A percentile compares a stretch with the other conserved stretches of the same genome.
Evolutionary conservation across 2,329 filamentous ascomycete genomes (phyloP).

Genomic region (Botrytis sinoallii): DNA sequence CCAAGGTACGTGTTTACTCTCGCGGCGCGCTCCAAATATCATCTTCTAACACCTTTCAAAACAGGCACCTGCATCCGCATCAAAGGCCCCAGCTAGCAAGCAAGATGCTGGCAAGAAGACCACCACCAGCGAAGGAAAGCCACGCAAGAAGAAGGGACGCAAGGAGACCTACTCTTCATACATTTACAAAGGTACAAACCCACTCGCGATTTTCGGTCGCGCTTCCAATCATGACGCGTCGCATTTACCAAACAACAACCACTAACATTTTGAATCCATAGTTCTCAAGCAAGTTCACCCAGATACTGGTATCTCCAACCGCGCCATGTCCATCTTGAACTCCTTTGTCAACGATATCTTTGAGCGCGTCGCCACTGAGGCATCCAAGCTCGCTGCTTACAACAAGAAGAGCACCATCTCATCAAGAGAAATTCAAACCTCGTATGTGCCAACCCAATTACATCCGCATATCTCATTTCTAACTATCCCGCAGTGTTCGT

Average conservation of each 20-base stretch:
- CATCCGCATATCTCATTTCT: background rate
- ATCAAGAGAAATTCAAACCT: conserved; percentile 98
- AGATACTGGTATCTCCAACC: conserved; percentile 99
- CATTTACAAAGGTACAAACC: conserved; percentile 93
- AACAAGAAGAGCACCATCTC: conserved; percentile 99
- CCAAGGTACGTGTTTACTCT: conserved; percentile 53
- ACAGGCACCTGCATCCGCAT: conserved; percentile 40
- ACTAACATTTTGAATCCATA: conserved; percentile 43
- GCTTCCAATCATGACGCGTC: conserved; percentile 20
- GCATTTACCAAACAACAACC: conserved; percentile 11
- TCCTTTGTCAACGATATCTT: conserved; percentile 99
- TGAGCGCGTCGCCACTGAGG: conserved; percentile 97
- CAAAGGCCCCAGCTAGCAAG: conserved; percentile 80
- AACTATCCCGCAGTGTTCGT: conserved; percentile 60
- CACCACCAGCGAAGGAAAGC: conserved; percentile 79
- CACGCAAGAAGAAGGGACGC: conserved; percentile 99
- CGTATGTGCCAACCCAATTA: conserved; percentile 48
- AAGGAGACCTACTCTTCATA: conserved; percentile 99
- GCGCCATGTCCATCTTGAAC: conserved; percentile 99
- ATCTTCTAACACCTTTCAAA: background rate
- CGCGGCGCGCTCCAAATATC: background rate
- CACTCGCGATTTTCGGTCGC: conserved; percentile 31
- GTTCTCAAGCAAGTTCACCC: conserved; percentile 99
- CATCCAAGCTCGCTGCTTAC: conserved; percentile 98
- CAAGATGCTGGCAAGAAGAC: conserved; percentile 96